A percentile compares a stretch with the other conserved stretches of the same genome.
Evolutionary conservation across 257 asterid species (phyloP).

Genomic region (Solanum etuberosum): DNA sequence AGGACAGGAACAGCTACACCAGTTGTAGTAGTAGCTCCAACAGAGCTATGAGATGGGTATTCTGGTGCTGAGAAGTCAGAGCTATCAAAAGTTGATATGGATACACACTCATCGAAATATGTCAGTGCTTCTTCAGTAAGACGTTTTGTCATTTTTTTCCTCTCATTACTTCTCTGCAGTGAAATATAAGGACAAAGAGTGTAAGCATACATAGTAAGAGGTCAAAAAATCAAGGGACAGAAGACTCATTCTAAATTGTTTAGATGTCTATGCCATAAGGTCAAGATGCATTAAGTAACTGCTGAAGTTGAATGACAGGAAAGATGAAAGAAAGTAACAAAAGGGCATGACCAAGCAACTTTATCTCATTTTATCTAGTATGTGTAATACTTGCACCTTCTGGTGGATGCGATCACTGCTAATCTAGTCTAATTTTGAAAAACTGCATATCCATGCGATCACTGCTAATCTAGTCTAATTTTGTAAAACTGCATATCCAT

Average conservation of each 20-base stretch:
- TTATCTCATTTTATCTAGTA: background rate
- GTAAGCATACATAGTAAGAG: background rate
- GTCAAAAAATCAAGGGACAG: background rate
- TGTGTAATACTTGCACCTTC: background rate
- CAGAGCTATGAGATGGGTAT: constrained; percentile 39
- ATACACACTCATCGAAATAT: constrained; percentile 86
- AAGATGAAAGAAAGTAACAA: background rate
- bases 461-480: background rate
- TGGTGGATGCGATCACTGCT: background rate
- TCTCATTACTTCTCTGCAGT: constrained; percentile 71
- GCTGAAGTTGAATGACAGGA: background rate
- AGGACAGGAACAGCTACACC: constrained; percentile 15
- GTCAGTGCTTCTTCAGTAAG: constrained; percentile 92
- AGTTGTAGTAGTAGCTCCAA: constrained; percentile 14
- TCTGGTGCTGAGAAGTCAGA: constrained; percentile 96
- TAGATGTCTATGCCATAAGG: background rate
- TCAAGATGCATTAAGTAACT: background rate
- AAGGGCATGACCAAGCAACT: background rate
- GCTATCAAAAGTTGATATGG: constrained; percentile 87
- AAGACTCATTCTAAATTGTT: background rate
- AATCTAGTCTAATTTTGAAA: background rate
- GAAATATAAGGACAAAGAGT: constrained; percentile 3
- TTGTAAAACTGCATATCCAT: background rate
- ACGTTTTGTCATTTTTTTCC: constrained; percentile 59
- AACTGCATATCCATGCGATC: background rate